Conservation (phyloP, 1,284 basidiomycete genomes). For the Microbotryomycetes sp. region DNA sequence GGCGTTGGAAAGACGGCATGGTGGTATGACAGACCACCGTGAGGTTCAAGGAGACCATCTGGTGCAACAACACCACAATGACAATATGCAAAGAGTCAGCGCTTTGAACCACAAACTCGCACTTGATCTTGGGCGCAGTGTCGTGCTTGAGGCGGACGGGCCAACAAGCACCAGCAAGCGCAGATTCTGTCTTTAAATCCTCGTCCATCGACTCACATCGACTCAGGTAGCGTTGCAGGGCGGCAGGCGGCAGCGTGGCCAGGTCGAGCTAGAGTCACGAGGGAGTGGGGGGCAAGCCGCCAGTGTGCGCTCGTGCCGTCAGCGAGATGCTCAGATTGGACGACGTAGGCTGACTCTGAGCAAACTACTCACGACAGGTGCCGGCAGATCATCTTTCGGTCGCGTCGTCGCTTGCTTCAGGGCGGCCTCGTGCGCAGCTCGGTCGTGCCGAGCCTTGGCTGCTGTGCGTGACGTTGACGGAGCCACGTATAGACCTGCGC, state of each 20-base stretch:
- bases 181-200: no score
- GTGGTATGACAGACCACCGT: constrained; percentile 28
- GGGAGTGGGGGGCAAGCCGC: no score
- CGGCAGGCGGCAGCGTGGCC: constrained; percentile 17
- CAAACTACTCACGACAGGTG: not conserved
- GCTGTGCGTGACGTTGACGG: constrained; percentile 8
- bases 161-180: not conserved
- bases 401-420: not conserved
- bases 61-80: no score
- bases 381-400: not conserved
- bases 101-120: no score
- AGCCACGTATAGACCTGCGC: constrained; percentile 2
- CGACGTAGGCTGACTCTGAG: not conserved
- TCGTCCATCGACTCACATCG: constrained; percentile 27
- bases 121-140: no score
- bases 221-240: constrained; percentile 29
- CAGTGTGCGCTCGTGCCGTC: no score
- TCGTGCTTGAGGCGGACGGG: no score
- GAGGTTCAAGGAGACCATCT: constrained; percentile 29
- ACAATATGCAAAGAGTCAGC: no score
- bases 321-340: not conserved
- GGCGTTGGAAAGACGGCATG: constrained; percentile 34
- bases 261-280: constrained; percentile 14
- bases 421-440: not conserved
- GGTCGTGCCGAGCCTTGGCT: not conserved